Conservation (phyloP, 148 eudicot species). For the Fagopyrum tataricum region DNA sequence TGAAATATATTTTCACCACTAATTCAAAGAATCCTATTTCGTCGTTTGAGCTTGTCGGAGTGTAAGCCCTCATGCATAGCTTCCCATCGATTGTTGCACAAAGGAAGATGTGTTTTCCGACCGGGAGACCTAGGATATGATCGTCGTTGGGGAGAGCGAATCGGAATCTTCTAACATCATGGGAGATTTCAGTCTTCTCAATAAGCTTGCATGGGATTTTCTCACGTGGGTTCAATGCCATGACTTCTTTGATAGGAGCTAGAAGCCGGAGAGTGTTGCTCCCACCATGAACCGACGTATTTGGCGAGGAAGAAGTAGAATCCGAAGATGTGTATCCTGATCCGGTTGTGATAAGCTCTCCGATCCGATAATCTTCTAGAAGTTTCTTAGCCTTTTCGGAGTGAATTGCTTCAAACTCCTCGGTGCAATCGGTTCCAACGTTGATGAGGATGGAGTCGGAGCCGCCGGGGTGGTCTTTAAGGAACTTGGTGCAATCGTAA, state of each 20-base stretch:
- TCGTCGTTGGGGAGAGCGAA: conserved; percentile 62
- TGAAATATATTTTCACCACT: conserved; percentile 71
- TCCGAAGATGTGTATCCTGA: conserved; percentile 30
- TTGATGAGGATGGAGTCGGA: conserved; percentile 82
- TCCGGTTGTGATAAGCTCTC: conserved; percentile 59
- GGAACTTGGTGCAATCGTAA: conserved; percentile 66
- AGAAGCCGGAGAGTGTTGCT: conserved; percentile 19
- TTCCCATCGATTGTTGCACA: conserved; percentile 60
- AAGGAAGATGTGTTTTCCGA: conserved; percentile 75
- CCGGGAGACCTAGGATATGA: conserved; percentile 69
- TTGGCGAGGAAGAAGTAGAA: conserved; percentile 46
- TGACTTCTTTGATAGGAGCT: conserved; percentile 49
- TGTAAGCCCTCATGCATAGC: conserved; percentile 92
- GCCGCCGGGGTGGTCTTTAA: conserved; percentile 91
- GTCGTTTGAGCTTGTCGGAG: conserved; percentile 61
- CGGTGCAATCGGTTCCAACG: conserved; percentile 87
- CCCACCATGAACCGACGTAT: conserved; percentile 58
- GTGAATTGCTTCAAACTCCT: conserved; percentile 91
- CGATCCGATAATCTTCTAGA: conserved; percentile 62
- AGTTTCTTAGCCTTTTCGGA: conserved; percentile 77
- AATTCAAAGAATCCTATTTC: conserved; percentile 71
- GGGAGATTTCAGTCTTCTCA: conserved; percentile 54
- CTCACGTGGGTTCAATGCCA: conserved; percentile 32
- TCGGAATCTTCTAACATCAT: conserved; percentile 59
- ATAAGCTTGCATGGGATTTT: conserved; percentile 66